Evolutionary conservation across 495 filamentous ascomycete species (phyloP), one percentile per base, ranked within the genome.

Genomic region (Aspergillus sclerotiicarbonarius): DNA sequence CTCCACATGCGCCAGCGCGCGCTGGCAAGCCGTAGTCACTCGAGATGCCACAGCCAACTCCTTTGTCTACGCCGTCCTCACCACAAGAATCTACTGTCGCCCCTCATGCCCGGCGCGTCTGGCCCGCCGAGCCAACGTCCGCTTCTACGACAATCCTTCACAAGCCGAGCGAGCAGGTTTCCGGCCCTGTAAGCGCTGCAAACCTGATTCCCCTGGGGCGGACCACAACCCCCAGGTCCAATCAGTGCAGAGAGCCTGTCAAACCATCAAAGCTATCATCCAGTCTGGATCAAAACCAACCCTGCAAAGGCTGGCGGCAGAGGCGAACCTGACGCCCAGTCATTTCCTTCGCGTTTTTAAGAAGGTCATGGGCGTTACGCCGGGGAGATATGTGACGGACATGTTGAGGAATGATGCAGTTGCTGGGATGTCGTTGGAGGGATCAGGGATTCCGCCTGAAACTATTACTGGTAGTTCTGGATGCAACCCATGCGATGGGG

Each of bases 291-390:
- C 67, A 56, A 71, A 74, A 52, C 73, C 78, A n/a, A 77, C 71
- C 44, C 65, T 83, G 31, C 69, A 74, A 20, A 72, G 78, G 21
- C 65, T 88, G 53, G 84, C 85, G 16, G 71, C 67, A 51, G 73
- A 71, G 57, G 84, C 79, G 16, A 75, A 76, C 3, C 63, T 86
- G 56, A 85, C 82, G 16, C 73, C 83, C 46, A 80, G 84, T 63
- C 81, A 87, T 67, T 84, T 88, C 60, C 84, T 82, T 62, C 82
- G 87, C 31, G 69, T 87, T 35, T 84, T 86, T 57, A 86, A 82
- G 69, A 78, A 83, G 54, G 73, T 74, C 3, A 80, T 76, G 64
- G 82, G 85, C 55, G 68, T 84, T 19, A 87, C 84, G 59, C 81
- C 84, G n/a, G 83, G 84, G 32, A 76, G 81, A 58, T 87, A 84